A percentile compares a stretch with the other conserved stretches of the same genome.
These are phyloP conservation scores for Zostera marina DNA, from an alignment of 116 monocot genomes.

Conservation along the genomic window DNA sequence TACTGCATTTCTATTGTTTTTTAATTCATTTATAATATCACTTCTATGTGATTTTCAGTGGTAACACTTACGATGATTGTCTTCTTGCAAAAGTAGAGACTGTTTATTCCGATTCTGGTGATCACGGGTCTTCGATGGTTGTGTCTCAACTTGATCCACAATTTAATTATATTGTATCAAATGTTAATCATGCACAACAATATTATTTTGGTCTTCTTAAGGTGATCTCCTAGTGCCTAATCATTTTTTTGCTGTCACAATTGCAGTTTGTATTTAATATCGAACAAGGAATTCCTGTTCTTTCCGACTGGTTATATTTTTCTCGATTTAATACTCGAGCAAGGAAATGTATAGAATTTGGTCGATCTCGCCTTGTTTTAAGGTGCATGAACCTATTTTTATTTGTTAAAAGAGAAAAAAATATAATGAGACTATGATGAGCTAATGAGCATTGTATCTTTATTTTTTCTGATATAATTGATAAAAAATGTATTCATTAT, in stretches of 20 bases:
- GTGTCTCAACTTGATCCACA: background rate
- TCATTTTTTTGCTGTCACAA: slow-evolving; percentile 1
- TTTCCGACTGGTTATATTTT: slow-evolving; percentile 85
- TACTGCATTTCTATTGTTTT: background rate
- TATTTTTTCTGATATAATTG: no score
- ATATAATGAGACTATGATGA: no score
- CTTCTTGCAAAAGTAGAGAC: slow-evolving; percentile 76
- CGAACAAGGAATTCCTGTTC: slow-evolving; percentile 83
- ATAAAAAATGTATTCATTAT: no score
- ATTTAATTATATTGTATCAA: background rate
- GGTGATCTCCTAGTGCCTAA: background rate
- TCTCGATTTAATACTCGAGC: slow-evolving; percentile 54
- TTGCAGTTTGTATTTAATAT: slow-evolving; percentile 71
- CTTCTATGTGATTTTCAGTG: slow-evolving; percentile 29
- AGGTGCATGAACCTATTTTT: slow-evolving; percentile 24
- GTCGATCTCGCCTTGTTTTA: slow-evolving; percentile 52
- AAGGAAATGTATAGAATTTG: slow-evolving; percentile 56
- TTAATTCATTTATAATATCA: background rate
- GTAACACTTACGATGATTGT: slow-evolving; percentile 72
- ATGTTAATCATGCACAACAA: background rate
- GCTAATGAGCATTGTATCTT: no score
- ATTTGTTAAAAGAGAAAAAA: background rate
- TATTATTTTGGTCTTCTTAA: background rate
- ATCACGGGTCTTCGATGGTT: slow-evolving; percentile 78
- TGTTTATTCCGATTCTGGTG: slow-evolving; percentile 74